phyloP scores from a whole-genome alignment of 306 rosid species.

The Vigna mungo region DNA sequence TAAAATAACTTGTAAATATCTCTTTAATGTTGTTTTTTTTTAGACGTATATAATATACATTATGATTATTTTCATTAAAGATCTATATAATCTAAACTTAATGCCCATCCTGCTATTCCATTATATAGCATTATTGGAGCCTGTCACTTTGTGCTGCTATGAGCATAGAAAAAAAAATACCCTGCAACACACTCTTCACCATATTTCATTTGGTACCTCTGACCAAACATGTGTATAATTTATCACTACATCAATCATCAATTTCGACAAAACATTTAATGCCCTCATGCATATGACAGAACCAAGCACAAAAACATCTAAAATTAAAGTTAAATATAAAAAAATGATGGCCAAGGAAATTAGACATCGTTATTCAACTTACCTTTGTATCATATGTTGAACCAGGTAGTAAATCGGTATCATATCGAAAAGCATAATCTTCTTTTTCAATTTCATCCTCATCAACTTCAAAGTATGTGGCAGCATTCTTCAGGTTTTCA shows the following conservation, averaged over 20 bases:
- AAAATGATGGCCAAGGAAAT: neutral
- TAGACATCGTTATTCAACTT: constrained; percentile 22
- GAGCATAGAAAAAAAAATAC: neutral
- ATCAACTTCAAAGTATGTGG: constrained; percentile 53
- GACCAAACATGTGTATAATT: constrained; percentile 25
- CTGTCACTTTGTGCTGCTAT: neutral
- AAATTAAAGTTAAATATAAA: neutral
- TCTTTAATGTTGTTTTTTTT: neutral
- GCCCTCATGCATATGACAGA: constrained; percentile 25
- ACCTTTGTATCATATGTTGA: constrained; percentile 42
- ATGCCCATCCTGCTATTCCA: neutral
- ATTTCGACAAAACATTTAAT: constrained; percentile 9
- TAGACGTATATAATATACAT: neutral
- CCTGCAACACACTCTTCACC: neutral
- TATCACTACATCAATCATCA: constrained; percentile 9
- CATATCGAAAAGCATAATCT: constrained; percentile 51
- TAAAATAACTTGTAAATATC: neutral
- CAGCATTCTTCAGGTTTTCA: constrained; percentile 49
- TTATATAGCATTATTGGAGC: neutral
- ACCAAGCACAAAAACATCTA: constrained; percentile 21
- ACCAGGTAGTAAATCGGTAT: constrained; percentile 22
- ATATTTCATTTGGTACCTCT: constrained; percentile 28
- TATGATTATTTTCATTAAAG: neutral
- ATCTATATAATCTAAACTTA: neutral
- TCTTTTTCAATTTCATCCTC: constrained; percentile 27